Base-by-base conservation (phyloP, 2,329 filamentous ascomycete species). In the Aureobasidium sp. region DNA sequence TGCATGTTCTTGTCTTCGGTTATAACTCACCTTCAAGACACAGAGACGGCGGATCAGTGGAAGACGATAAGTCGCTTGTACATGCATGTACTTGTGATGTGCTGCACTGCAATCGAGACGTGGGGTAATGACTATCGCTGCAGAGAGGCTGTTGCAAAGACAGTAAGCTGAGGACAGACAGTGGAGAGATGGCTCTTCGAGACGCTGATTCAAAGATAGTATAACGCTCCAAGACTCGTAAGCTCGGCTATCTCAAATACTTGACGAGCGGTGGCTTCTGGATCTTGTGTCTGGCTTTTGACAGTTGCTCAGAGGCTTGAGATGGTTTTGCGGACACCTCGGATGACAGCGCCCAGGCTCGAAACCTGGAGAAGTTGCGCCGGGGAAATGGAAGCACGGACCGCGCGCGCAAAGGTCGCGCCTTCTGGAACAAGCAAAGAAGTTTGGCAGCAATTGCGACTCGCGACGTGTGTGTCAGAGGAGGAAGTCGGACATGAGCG, bases 401-500 rank as follows among this genome's bases (percentile, higher is more conserved):
- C 44, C 12, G 41, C 41, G 17, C 53, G 39, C 39, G 29, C 29
- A 29, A 45, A 22, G 15, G 45, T 41, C 57, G 45, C 53, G 53
- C 17, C 53, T 57, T 45, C 39, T 57, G 12, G 53, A 57, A 44
- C 6, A 36, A 14, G 53, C 11, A 47, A 45, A 57, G 53, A 45
- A 47, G 27, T 25, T 12, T 36, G 34, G 22, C n/a, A 57, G 37
- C 15, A n/a, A 31, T 36, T 25, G 25, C 36, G 51, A 48, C 25
- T n/a, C 6, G 14, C 45, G 45, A 29, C 45, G 45, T 47, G 45
- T 7, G 45, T n/a, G 25, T 9, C 12, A 15, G 49, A 78, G 66
- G 85, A 87, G 57, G 90, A 88, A 34, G 53, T 22, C 71, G 80
- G 51, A 60, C 49, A 95, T 95, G 90, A 91, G 87, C 70, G 93